Conservation (phyloP, 1,139 yeast genomes). For the Protomyces inundatus region DNA sequence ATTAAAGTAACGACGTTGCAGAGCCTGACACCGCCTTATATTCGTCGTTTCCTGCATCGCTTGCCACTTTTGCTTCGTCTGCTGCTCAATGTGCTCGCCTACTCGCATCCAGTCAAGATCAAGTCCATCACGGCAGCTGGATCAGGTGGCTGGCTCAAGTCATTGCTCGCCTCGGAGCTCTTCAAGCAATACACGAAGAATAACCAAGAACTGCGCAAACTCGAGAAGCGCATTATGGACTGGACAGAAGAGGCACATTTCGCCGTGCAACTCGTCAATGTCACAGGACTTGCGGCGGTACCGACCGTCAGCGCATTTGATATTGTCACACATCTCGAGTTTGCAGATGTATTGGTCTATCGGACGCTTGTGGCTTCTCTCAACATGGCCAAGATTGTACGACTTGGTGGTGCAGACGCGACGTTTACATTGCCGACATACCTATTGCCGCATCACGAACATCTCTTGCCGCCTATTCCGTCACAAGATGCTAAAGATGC, state of each 20-base stretch:
- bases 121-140: slow-evolving; percentile 22
- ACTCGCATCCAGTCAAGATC: slow-evolving; percentile 18
- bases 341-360: slow-evolving; percentile 13
- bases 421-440: slow-evolving; percentile 21
- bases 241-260: slow-evolving; percentile 19
- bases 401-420: slow-evolving; percentile 21
- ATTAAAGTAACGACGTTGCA: slow-evolving; percentile 17
- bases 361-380: neutral
- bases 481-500: neutral
- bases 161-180: slow-evolving; percentile 15
- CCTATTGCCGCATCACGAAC: slow-evolving; percentile 24
- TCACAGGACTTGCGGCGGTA: slow-evolving; percentile 9
- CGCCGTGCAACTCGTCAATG: slow-evolving; percentile 3
- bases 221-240: slow-evolving; percentile 1
- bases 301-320: slow-evolving; percentile 17
- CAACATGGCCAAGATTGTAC: slow-evolving; percentile 8
- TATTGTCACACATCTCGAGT: slow-evolving; percentile 18
- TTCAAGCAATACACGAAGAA: slow-evolving; percentile 10
- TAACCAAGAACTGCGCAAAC: slow-evolving; percentile 8
- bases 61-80: slow-evolving; percentile 15
- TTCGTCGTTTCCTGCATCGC: slow-evolving; percentile 20
- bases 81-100: slow-evolving; percentile 9
- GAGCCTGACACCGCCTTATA: slow-evolving; percentile 13
- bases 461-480: slow-evolving; percentile 14
- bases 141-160: slow-evolving; percentile 18